phyloP scores from a whole-genome alignment of 176 grass and related monocot genomes.

The Puya raimondii region DNA sequence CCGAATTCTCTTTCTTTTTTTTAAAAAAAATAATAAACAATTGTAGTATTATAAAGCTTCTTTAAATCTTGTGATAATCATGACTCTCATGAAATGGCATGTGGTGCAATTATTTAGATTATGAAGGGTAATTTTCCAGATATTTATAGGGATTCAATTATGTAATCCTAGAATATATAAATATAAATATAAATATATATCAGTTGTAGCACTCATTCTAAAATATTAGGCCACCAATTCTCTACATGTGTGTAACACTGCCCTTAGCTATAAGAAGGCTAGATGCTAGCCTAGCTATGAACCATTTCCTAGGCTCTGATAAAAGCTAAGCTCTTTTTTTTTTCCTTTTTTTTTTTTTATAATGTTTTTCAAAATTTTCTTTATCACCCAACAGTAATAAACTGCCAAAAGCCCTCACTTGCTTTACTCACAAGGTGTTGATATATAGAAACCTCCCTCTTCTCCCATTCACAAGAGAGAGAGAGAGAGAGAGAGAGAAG shows the following conservation, averaged over 20 bases:
- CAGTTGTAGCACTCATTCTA: too few species aligned
- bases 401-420: slow-evolving; percentile 29
- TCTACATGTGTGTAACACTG: slow-evolving; percentile 39
- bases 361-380: slow-evolving; percentile 4
- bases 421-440: slow-evolving; percentile 18
- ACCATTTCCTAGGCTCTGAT: slow-evolving; percentile 41
- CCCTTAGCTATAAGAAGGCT: slow-evolving; percentile 28
- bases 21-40: too few species aligned
- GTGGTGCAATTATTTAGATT: too few species aligned
- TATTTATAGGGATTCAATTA: too few species aligned
- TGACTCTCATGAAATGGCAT: too few species aligned
- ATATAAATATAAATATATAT: too few species aligned
- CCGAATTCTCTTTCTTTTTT: too few species aligned
- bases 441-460: slow-evolving; percentile 4
- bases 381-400: neutral
- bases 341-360: neutral
- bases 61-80: too few species aligned
- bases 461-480: neutral
- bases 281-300: slow-evolving; percentile 36
- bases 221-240: slow-evolving; percentile 1
- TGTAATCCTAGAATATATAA: too few species aligned
- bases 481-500: too few species aligned
- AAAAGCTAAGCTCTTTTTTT: slow-evolving; percentile 28
- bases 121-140: too few species aligned
- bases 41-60: too few species aligned